A percentile compares a stretch with the other conserved stretches of the same genome.
phyloP scores from a whole-genome alignment of 441 rosid species.

The Brassica hybrid region DNA sequence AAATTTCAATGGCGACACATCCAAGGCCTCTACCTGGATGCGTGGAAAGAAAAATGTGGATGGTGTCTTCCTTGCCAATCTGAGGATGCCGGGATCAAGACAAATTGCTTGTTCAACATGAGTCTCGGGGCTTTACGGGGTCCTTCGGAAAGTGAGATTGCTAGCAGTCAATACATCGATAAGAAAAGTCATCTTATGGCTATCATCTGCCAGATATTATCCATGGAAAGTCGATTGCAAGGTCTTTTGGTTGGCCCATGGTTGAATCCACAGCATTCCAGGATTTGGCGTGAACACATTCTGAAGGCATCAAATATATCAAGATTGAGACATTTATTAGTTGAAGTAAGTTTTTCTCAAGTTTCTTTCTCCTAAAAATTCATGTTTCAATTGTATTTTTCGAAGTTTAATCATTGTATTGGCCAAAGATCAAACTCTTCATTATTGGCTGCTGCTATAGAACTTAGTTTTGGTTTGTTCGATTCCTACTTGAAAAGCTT shows the following conservation, averaged over 20 bases:
- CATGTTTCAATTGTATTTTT: constrained; percentile 17
- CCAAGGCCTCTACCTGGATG: too few relatives aligned
- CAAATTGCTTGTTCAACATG: too few relatives aligned
- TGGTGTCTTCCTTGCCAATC: too few relatives aligned
- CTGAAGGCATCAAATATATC: constrained; percentile 59
- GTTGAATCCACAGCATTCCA: too few relatives aligned
- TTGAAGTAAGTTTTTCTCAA: constrained; percentile 53
- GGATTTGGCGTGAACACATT: constrained; percentile 35
- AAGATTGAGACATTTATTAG: constrained; percentile 61
- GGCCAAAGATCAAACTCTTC: constrained; percentile 19
- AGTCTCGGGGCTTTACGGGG: too few relatives aligned
- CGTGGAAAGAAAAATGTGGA: too few relatives aligned
- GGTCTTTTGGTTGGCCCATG: too few relatives aligned
- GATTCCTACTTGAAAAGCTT: constrained; percentile 24
- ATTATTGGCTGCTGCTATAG: constrained; percentile 9
- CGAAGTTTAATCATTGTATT: constrained; percentile 7
- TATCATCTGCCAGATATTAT: constrained; percentile 59
- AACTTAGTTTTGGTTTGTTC: constrained; percentile 20
- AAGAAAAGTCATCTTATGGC: constrained; percentile 61
- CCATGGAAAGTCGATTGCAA: constrained; percentile 50
- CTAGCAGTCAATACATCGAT: constrained; percentile 44
- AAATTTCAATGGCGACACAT: too few relatives aligned
- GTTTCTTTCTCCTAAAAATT: constrained; percentile 20
- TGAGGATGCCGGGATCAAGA: too few relatives aligned
- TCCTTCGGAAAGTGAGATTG: too few relatives aligned